Conservation (phyloP, 495 filamentous ascomycete genomes). For the Neurospora sp. region DNA sequence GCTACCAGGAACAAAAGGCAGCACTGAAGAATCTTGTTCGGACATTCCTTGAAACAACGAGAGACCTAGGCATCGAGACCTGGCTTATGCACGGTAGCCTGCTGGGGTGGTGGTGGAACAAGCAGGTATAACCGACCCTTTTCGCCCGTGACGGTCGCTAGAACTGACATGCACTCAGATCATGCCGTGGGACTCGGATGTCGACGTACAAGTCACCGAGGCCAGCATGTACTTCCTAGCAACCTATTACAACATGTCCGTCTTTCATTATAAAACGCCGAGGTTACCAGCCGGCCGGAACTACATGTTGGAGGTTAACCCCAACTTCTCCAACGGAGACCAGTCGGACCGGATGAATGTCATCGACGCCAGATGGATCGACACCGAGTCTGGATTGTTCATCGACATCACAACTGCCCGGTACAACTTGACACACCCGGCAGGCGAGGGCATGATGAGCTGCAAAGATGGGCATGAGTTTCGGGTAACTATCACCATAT, state of each 20-base stretch:
- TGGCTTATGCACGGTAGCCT: constrained; percentile 21
- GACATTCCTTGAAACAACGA: constrained; percentile 56
- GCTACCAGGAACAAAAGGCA: constrained; percentile 35
- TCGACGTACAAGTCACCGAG: constrained; percentile 61
- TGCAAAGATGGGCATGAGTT: constrained; percentile 34
- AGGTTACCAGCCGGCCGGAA: constrained; percentile 32
- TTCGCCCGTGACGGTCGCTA: neutral
- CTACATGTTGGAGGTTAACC: constrained; percentile 65
- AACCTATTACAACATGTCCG: constrained; percentile 53
- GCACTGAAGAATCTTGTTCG: constrained; percentile 47
- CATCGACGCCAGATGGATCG: constrained; percentile 70
- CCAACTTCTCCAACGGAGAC: constrained; percentile 49
- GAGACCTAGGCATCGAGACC: constrained; percentile 29
- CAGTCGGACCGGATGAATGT: constrained; percentile 53
- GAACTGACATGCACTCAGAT: constrained; percentile 30
- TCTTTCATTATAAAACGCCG: constrained; percentile 44
- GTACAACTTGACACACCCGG: constrained; percentile 19
- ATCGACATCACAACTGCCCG: constrained; percentile 56
- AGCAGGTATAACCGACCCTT: constrained; percentile 9
- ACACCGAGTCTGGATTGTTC: constrained; percentile 58
- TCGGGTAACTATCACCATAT: constrained; percentile 16
- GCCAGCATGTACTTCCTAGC: constrained; percentile 55
- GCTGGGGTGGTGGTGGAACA: constrained; percentile 25
- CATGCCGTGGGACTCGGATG: constrained; percentile 67
- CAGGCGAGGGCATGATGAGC: constrained; percentile 26